A percentile compares a stretch with the other conserved stretches of the same genome.
Evolutionary conservation across 2,329 filamentous ascomycete genomes (phyloP).

Genomic region (Sarocladiaceae sp.): DNA sequence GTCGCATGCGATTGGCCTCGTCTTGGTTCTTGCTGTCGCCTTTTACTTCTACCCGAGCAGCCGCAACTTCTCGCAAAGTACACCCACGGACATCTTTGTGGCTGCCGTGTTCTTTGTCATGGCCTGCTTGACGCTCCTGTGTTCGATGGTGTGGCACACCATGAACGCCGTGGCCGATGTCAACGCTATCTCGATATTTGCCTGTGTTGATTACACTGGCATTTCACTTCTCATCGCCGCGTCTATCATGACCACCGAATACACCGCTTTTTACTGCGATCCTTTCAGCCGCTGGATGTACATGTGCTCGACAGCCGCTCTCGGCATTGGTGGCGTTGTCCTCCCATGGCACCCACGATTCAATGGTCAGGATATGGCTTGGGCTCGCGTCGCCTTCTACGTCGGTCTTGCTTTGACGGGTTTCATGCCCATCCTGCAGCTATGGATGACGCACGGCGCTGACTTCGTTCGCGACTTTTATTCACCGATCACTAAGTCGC

Average conservation of each 20-base stretch:
- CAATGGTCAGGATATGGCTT: conserved; percentile 87
- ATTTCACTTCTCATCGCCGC: conserved; percentile 93
- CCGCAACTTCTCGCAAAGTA: conserved; percentile 78
- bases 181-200: conserved; percentile 85
- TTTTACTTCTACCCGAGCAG: conserved; percentile 95
- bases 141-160: conserved; percentile 95
- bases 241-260: conserved; percentile 96
- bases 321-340: conserved; percentile 83
- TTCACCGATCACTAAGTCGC: conserved; percentile 74
- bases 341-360: conserved; percentile 95
- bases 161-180: conserved; percentile 96
- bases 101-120: conserved; percentile 94
- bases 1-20: conserved; percentile 85
- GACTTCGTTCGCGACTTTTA: conserved; percentile 86
- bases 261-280: conserved; percentile 98
- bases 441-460: conserved; percentile 70
- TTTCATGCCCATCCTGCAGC: conserved; percentile 80
- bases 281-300: conserved; percentile 80
- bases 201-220: conserved; percentile 96
- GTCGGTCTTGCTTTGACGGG: conserved; percentile 81
- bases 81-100: conserved; percentile 82
- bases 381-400: conserved; percentile 88
- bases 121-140: conserved; percentile 88
- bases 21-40: conserved; percentile 80
- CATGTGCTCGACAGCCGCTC: conserved; percentile 70